These are phyloP conservation scores for Pulveroboletus sp. DNA, from an alignment of 768 basidiomycete species.

Conservation along the genomic window DNA sequence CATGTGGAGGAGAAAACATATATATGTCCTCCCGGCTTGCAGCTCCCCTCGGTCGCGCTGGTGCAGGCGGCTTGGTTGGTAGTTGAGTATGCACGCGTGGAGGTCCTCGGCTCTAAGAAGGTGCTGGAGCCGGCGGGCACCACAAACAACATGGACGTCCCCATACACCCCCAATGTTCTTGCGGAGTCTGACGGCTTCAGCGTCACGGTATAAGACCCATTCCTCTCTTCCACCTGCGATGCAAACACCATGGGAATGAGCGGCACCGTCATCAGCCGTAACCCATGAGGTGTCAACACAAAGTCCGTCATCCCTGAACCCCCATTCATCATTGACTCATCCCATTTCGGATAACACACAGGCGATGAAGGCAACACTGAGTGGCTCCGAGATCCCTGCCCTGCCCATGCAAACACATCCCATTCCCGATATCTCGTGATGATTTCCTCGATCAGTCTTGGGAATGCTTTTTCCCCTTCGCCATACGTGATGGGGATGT, in stretches of 20 bases:
- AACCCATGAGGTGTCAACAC: constrained; percentile 13
- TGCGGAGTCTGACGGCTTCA: background rate
- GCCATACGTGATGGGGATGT: constrained; percentile 25
- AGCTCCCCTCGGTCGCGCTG: constrained; percentile 8
- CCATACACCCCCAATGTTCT: constrained; percentile 6
- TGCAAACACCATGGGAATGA: constrained; percentile 17
- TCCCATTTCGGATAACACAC: constrained; percentile 24
- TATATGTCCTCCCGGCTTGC: constrained; percentile 15
- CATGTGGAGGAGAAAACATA: constrained; percentile 23
- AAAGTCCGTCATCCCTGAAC: constrained; percentile 15
- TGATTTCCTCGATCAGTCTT: constrained; percentile 21
- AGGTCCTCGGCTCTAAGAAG: constrained; percentile 15
- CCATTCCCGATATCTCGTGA: constrained; percentile 12
- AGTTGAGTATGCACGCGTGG: constrained; percentile 24
- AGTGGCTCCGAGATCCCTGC: constrained; percentile 14
- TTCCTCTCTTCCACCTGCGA: background rate
- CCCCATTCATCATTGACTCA: constrained; percentile 1
- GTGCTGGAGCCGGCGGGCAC: constrained; percentile 11
- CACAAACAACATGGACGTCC: constrained; percentile 16
- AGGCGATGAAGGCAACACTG: constrained; percentile 18
- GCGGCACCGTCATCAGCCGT: constrained; percentile 17
- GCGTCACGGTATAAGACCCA: constrained; percentile 12
- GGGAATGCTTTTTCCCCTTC: constrained; percentile 31
- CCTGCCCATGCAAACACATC: constrained; percentile 28
- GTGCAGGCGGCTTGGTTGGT: background rate